Conservation (phyloP, 768 basidiomycete genomes). For the Collybia sp. region DNA sequence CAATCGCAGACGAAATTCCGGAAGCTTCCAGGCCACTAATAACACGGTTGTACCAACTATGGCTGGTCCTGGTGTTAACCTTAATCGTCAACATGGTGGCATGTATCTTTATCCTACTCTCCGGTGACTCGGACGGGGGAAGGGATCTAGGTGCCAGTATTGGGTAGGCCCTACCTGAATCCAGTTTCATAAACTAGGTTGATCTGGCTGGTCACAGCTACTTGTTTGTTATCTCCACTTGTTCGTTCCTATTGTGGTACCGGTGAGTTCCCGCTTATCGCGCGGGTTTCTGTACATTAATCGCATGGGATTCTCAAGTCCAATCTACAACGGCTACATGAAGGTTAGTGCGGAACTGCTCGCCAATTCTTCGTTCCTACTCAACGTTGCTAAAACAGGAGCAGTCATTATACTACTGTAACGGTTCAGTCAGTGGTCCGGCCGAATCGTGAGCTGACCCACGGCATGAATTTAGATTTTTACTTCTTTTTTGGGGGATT, state of each 20-base stretch:
- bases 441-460: slow-evolving; percentile 21
- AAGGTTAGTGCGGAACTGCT: slow-evolving; percentile 52
- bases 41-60: slow-evolving; percentile 85
- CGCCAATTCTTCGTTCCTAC: slow-evolving; percentile 9
- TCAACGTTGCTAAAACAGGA: slow-evolving; percentile 48
- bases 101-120: slow-evolving; percentile 79
- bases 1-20: slow-evolving; percentile 87
- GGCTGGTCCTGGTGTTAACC: slow-evolving; percentile 84
- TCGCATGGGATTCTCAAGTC: slow-evolving; percentile 39
- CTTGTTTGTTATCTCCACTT: slow-evolving; percentile 66
- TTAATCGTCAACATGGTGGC: slow-evolving; percentile 88
- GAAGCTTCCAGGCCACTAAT: slow-evolving; percentile 75
- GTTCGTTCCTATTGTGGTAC: slow-evolving; percentile 95
- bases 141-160: slow-evolving; percentile 81
- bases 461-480: slow-evolving; percentile 58
- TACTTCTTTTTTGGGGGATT: slow-evolving; percentile 97
- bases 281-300: slow-evolving; percentile 9
- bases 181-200: slow-evolving; percentile 12
- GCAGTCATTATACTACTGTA: slow-evolving; percentile 92
- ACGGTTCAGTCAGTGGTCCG: slow-evolving; percentile 24
- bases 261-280: slow-evolving; percentile 52
- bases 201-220: slow-evolving; percentile 49
- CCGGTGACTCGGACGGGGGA: slow-evolving; percentile 71
- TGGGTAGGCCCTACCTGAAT: slow-evolving; percentile 45
- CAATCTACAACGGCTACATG: slow-evolving; percentile 97